Evolutionary conservation across 2,329 filamentous ascomycete genomes (phyloP).

Genomic region (Daldinia sp.): DNA sequence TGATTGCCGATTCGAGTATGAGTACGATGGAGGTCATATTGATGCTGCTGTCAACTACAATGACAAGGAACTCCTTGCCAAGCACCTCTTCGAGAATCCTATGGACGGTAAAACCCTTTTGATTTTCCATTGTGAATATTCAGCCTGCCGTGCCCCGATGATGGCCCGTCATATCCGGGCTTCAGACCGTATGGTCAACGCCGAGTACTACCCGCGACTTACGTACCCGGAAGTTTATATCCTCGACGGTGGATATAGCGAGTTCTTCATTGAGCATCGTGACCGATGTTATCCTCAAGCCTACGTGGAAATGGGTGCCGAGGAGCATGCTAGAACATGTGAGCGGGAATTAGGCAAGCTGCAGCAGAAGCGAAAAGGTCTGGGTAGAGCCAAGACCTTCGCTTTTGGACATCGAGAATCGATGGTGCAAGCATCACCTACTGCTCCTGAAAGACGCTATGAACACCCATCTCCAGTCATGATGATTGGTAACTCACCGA

Average conservation of each 20-base stretch:
- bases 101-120: conserved; percentile 80
- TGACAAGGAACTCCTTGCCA: conserved; percentile 88
- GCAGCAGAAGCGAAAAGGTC: conserved; percentile 84
- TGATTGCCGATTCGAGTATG: conserved; percentile 98
- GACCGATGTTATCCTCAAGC: conserved; percentile 90
- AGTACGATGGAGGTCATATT: conserved; percentile 97
- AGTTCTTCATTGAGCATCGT: conserved; percentile 85
- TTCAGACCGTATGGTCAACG: conserved; percentile 86
- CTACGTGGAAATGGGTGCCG: conserved; percentile 96
- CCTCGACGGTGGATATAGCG: conserved; percentile 94
- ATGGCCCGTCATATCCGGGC: conserved; percentile 96
- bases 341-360: conserved; percentile 95
- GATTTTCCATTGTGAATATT: conserved; percentile 98
- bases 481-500: conserved; percentile 61
- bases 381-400: conserved; percentile 91
- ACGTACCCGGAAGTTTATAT: conserved; percentile 99
- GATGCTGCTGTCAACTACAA: conserved; percentile 95
- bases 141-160: conserved; percentile 92
- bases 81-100: conserved; percentile 78
- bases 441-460: conserved; percentile 61
- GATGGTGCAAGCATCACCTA: conserved; percentile 70
- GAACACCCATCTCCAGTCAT: conserved; percentile 57
- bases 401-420: conserved; percentile 83
- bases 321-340: conserved; percentile 91
- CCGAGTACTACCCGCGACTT: conserved; percentile 85